Evolutionary conservation across 768 basidiomycete genomes (phyloP).

Genomic region (Solioccasus polychromus): DNA sequence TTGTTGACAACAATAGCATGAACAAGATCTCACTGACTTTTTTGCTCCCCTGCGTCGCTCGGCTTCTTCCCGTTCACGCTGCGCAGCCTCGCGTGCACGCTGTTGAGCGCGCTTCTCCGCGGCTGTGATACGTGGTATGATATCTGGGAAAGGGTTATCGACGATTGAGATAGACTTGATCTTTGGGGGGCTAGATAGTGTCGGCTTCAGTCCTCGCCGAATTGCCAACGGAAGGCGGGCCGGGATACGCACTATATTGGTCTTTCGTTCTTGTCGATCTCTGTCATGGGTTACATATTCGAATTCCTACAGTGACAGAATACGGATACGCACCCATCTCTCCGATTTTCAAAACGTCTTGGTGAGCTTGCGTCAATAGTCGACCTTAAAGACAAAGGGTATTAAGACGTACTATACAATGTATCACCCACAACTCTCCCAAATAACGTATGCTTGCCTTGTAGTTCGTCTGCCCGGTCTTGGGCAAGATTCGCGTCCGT

Average conservation of each 20-base stretch:
- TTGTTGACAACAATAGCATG: too few relatives aligned
- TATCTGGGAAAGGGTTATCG: slow-evolving; percentile 94
- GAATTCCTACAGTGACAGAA: not conserved
- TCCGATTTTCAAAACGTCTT: slow-evolving; percentile 91
- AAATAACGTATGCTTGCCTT: slow-evolving; percentile 93
- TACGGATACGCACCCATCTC: slow-evolving; percentile 63
- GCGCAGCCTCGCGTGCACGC: slow-evolving; percentile 71
- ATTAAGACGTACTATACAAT: slow-evolving; percentile 66
- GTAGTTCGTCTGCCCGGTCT: slow-evolving; percentile 91
- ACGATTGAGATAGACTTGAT: slow-evolving; percentile 82
- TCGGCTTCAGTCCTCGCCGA: not conserved
- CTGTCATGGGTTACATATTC: slow-evolving; percentile 33
- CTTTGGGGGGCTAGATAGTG: slow-evolving; percentile 73
- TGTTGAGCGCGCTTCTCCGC: slow-evolving; percentile 86
- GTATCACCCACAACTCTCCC: slow-evolving; percentile 89
- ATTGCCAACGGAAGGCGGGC: not conserved
- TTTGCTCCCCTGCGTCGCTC: slow-evolving; percentile 75
- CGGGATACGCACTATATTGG: slow-evolving; percentile 69
- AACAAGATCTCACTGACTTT: slow-evolving; percentile 64
- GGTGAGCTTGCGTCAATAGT: not conserved
- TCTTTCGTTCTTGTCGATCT: slow-evolving; percentile 68
- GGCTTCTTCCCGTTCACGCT: slow-evolving; percentile 75
- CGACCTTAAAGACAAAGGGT: not conserved
- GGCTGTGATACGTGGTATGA: slow-evolving; percentile 93
- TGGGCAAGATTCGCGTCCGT: not conserved